Conservation (phyloP, 345 rosid species). For the Lepidium aucheri region DNA sequence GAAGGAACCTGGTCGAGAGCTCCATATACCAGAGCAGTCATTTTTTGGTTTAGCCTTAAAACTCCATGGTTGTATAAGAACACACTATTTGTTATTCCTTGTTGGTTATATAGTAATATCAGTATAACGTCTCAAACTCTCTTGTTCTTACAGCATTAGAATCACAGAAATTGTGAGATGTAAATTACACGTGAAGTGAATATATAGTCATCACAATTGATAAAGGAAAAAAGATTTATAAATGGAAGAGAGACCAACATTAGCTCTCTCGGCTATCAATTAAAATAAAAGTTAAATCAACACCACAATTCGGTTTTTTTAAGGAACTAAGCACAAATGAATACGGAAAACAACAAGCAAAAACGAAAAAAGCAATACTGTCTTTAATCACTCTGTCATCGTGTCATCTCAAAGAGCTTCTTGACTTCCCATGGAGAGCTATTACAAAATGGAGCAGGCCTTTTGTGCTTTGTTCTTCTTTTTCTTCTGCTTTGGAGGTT, state of each 20-base stretch:
- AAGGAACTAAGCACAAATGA: conserved; percentile 15
- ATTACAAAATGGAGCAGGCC: conserved; percentile 82
- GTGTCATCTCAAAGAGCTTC: conserved; percentile 6
- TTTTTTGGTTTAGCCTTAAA: conserved; percentile 12
- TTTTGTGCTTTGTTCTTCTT: conserved; percentile 81
- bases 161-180: not conserved
- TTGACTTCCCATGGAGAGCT: conserved; percentile 9
- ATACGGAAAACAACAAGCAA: not conserved
- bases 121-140: not conserved
- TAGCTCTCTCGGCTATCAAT: not conserved
- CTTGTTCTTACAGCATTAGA: not conserved
- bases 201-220: not conserved
- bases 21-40: conserved; percentile 6
- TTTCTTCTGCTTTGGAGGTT: conserved; percentile 84
- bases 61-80: not conserved
- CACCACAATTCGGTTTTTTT: not conserved
- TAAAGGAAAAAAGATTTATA: not conserved
- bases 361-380: conserved; percentile 11
- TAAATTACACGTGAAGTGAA: not conserved
- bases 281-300: conserved; percentile 6
- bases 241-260: not conserved
- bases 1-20: conserved; percentile 17
- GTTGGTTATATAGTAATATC: conserved; percentile 6
- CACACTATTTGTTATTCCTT: conserved; percentile 13
- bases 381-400: not conserved